Conservation (phyloP, 352 stramenopile genomes). For the Phytopythium litorale region DNA sequence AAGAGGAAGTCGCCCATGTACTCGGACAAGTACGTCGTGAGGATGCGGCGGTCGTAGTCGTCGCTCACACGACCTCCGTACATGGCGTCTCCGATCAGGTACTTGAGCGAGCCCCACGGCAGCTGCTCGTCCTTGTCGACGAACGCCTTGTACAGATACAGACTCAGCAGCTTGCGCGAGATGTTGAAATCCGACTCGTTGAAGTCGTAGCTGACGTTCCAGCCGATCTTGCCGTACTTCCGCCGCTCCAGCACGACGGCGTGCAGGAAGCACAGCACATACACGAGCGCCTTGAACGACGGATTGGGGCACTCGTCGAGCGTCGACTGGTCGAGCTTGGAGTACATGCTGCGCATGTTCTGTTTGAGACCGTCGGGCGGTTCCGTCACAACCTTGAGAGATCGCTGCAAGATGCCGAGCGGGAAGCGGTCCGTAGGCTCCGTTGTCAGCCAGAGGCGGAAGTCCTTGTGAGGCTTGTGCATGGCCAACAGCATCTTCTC, state of each 20-base stretch:
- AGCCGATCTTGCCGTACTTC: conserved; percentile 97
- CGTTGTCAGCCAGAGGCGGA: conserved; percentile 94
- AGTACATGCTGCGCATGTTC: conserved; percentile 94
- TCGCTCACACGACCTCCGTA: conserved; percentile 96
- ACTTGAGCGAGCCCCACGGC: conserved; percentile 93
- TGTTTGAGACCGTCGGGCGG: conserved; percentile 95
- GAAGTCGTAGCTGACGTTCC: conserved; percentile 97
- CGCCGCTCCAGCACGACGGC: conserved; percentile 93
- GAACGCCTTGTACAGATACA: conserved; percentile 94
- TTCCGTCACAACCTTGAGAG: conserved; percentile 95
- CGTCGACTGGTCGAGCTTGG: conserved; percentile 87
- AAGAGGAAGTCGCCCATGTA: conserved; percentile 98
- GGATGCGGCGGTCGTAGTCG: conserved; percentile 94
- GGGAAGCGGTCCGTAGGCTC: conserved; percentile 95
- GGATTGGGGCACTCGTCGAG: conserved; percentile 92
- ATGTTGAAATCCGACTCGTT: conserved; percentile 97
- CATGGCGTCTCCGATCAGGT: conserved; percentile 96
- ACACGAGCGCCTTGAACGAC: conserved; percentile 92
- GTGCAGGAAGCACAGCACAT: conserved; percentile 95
- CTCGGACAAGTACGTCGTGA: conserved; percentile 91
- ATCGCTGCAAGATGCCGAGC: conserved; percentile 93
- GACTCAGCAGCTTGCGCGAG: conserved; percentile 84
- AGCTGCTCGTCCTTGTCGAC: conserved; percentile 92
- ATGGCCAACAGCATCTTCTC: conserved; percentile 92
- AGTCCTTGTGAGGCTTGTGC: conserved; percentile 92